Base-by-base conservation (phyloP, 495 filamentous ascomycete species). In the Daldinia grandis region DNA sequence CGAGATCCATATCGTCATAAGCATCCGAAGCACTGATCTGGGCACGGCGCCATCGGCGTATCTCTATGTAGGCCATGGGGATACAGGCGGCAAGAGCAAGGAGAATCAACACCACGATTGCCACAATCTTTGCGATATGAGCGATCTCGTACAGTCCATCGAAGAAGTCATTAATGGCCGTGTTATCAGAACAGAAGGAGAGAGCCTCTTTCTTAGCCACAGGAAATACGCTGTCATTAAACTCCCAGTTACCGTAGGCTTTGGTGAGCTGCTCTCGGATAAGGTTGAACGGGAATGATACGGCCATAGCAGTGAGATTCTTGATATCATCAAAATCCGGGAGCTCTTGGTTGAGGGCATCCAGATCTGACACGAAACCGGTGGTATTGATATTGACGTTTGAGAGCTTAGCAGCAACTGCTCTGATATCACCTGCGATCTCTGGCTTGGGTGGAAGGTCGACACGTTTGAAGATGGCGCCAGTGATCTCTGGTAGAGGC, bases 81-180 rank as follows among this genome's bases (percentile, higher is more conserved):
- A 95, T 68, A 69, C 91, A 93, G 21, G 83, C 92, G 14, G 92
- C 78, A 25, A 94, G 74, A 1, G 94, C 93, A 15, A 88, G 79
- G 49, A 93, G 76, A 33, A 89, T 73, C 40, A 98, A 80, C 24
- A 93, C 85, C 17, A 85, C 86, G 56, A 95, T 88, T 74, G 95
- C 93, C 49, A 92, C 86, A 42, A 88, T 91, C 65, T 89, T 87
- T 12, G 93, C 91, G 0, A 81, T 86, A 38, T 81, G 66, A 0
- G 87, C 83, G 7, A 92, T 84, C 12, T 87, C 79, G 24, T 85
- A 83, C 0, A 97, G 83, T 1, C 82, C 83, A 25, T 90, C 81
- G 78, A 99, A 99, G 86, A 98, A 98, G 66, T 90, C 85, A 76
- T 91, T 89, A 84, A 99, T 92, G 21, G 86, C 89, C 59, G 90